These are phyloP conservation scores for Grammothele lineata DNA, from an alignment of 768 basidiomycete species.

Conservation along the genomic window DNA sequence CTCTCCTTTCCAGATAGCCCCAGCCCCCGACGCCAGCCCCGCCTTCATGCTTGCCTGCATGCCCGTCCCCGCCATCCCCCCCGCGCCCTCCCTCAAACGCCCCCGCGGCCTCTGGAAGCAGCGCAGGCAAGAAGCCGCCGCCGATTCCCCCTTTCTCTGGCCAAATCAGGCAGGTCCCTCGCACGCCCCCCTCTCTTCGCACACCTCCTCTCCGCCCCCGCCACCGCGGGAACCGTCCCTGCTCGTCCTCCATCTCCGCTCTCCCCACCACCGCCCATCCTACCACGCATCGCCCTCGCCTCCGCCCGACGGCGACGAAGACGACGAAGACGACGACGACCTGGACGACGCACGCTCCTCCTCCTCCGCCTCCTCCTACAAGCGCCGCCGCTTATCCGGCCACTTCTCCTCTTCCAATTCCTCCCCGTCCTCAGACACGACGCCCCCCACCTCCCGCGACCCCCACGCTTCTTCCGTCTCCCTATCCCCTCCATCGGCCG, in stretches of 20 bases:
- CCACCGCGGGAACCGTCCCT: background rate
- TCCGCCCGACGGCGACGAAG: conserved; percentile 6
- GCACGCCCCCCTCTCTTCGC: conserved; percentile 7
- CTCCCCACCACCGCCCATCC: conserved; percentile 3
- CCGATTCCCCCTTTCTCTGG: background rate
- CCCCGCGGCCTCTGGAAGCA: conserved; percentile 27
- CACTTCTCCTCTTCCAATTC: conserved; percentile 11
- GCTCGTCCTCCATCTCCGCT: conserved; percentile 1
- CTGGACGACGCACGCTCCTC: conserved; percentile 19
- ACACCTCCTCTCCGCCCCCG: background rate
- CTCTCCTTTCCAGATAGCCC: too few species aligned
- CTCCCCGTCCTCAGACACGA: background rate
- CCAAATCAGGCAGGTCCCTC: conserved; percentile 11
- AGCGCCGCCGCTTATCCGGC: conserved; percentile 23
- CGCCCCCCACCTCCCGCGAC: conserved; percentile 5
- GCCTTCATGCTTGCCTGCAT: too few species aligned
- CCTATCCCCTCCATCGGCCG: too few species aligned
- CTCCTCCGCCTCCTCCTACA: conserved; percentile 17
- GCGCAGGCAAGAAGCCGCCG: conserved; percentile 10
- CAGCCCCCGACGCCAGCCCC: too few species aligned
- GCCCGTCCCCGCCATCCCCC: background rate
- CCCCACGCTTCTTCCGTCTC: conserved; percentile 6
- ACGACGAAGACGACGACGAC: conserved; percentile 16
- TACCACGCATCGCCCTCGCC: too few species aligned
- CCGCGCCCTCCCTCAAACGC: conserved; percentile 17